Evolutionary conservation across 345 rosid genomes (phyloP).

Genomic region (Laguncularia racemosa): DNA sequence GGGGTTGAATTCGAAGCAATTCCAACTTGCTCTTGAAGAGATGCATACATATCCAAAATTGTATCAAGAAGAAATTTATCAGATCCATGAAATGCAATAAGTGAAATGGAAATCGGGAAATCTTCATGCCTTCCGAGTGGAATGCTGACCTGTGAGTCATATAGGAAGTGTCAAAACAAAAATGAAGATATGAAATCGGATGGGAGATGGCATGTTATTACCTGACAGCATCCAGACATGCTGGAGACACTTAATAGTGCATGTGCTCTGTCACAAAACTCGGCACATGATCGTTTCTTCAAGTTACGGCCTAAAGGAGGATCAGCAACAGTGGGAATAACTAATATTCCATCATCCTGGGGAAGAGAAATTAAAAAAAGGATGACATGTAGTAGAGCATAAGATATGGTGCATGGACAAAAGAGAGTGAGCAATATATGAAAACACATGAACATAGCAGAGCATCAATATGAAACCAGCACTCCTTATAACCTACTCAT

Average conservation of each 20-base stretch:
- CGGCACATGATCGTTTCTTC: constrained; percentile 43
- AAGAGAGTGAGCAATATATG: neutral
- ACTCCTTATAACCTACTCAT: neutral
- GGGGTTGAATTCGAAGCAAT: constrained; percentile 50
- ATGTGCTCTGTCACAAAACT: constrained; percentile 51
- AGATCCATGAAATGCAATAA: constrained; percentile 68
- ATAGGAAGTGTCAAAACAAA: constrained; percentile 2
- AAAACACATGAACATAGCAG: too few species aligned
- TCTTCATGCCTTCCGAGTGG: constrained; percentile 72
- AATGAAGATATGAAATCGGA: constrained; percentile 6
- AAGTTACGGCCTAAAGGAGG: constrained; percentile 53
- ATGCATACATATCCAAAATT: constrained; percentile 56
- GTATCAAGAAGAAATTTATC: constrained; percentile 95
- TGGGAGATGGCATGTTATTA: constrained; percentile 10
- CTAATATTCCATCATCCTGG: constrained; percentile 77
- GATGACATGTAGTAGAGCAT: neutral
- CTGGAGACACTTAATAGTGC: constrained; percentile 66
- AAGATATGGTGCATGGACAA: neutral
- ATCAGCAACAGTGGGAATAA: constrained; percentile 75
- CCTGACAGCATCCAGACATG: constrained; percentile 97
- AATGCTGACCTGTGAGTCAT: constrained; percentile 52
- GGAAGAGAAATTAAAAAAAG: constrained; percentile 2
- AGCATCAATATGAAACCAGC: neutral
- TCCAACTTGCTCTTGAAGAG: constrained; percentile 70
- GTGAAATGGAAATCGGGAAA: constrained; percentile 69